Evolutionary conservation across 306 rosid genomes (phyloP).

Genomic region (Vigna radiata): DNA sequence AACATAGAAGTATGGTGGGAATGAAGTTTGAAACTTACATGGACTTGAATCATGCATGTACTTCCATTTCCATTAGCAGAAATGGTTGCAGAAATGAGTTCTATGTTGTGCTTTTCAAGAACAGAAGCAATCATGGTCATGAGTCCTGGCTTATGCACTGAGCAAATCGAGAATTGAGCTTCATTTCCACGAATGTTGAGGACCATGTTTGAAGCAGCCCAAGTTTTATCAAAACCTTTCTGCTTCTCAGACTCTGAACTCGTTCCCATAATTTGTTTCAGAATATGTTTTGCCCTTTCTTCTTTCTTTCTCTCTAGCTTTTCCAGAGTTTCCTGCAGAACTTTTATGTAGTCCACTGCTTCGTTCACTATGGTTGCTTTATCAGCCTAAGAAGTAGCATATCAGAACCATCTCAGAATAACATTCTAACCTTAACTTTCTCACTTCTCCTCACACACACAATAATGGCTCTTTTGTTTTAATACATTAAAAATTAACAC

Average conservation of each 20-base stretch:
- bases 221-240: slow-evolving; percentile 56
- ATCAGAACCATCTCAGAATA: not conserved
- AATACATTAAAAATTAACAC: too few relatives aligned
- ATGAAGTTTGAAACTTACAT: slow-evolving; percentile 54
- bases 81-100: slow-evolving; percentile 60
- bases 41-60: slow-evolving; percentile 61
- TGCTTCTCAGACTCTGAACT: slow-evolving; percentile 18
- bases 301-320: slow-evolving; percentile 57
- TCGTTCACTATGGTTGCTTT: slow-evolving; percentile 70
- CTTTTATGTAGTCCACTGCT: slow-evolving; percentile 61
- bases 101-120: slow-evolving; percentile 62
- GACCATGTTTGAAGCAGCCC: slow-evolving; percentile 61
- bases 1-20: not conserved
- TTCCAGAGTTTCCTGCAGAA: slow-evolving; percentile 48
- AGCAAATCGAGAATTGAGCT: slow-evolving; percentile 67
- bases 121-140: slow-evolving; percentile 58
- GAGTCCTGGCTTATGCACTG: slow-evolving; percentile 52
- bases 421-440: not conserved
- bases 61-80: slow-evolving; percentile 42
- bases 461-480: not conserved
- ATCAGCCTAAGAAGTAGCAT: slow-evolving; percentile 53
- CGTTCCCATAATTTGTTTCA: not conserved
- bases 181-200: slow-evolving; percentile 56
- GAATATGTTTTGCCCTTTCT: slow-evolving; percentile 47
- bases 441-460: not conserved